Conservation (phyloP, 2,329 filamentous ascomycete species). For the Orbilia blumenaviensis region DNA sequence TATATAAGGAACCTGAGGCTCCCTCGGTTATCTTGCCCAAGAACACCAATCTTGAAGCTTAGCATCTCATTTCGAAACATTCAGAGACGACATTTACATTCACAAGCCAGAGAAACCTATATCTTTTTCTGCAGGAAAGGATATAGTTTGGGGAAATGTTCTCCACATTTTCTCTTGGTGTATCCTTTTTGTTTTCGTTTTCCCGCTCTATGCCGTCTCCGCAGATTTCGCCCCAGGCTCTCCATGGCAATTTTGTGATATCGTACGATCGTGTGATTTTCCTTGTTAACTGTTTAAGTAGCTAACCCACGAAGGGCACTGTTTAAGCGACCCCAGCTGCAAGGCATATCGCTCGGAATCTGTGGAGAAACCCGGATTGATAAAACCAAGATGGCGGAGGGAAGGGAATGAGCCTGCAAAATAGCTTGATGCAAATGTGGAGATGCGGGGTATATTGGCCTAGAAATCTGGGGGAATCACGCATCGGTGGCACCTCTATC, state of each 20-base stretch:
- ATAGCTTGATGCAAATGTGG: background rate
- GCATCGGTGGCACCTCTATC: background rate
- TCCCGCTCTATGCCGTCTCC: slow-evolving; percentile 7
- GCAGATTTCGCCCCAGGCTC: background rate
- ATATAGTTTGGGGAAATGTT: background rate
- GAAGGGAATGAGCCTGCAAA: background rate
- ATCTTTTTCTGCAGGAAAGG: background rate
- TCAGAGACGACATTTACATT: slow-evolving; percentile 1
- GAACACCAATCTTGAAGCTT: slow-evolving; percentile 6
- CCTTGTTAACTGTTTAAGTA: background rate
- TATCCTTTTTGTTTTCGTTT: background rate
- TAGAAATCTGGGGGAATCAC: background rate
- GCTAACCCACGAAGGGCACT: background rate
- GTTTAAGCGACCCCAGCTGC: background rate
- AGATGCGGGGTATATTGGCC: slow-evolving; percentile 1
- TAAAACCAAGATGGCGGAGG: slow-evolving; percentile 6
- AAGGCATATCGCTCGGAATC: background rate
- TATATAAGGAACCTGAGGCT: slow-evolving; percentile 26
- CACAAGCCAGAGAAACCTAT: background rate
- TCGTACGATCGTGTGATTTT: slow-evolving; percentile 15
- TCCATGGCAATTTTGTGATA: slow-evolving; percentile 1
- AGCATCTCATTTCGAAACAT: slow-evolving; percentile 10
- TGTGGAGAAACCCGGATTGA: slow-evolving; percentile 44
- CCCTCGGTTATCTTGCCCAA: slow-evolving; percentile 47
- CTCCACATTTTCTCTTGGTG: background rate